These are phyloP conservation scores for Scheffersomyces stambukii DNA, from an alignment of 1,139 yeast species.

Conservation along the genomic window DNA sequence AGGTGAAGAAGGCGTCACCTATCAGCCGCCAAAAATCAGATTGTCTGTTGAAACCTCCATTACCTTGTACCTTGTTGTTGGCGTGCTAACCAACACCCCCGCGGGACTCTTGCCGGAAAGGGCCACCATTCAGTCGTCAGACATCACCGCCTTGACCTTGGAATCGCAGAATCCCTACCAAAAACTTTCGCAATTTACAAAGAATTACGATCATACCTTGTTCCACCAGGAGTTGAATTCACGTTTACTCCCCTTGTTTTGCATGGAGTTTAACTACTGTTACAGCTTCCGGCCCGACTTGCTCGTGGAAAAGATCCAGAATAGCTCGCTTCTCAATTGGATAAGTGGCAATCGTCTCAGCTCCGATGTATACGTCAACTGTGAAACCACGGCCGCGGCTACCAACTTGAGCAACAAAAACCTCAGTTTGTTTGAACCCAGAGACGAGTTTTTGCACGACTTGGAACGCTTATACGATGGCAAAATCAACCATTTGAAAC, in stretches of 20 bases:
- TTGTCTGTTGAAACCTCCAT: conserved; percentile 27
- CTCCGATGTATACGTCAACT: conserved; percentile 20
- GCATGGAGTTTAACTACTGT: conserved; percentile 26
- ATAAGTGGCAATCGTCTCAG: conserved; percentile 29
- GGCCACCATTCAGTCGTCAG: conserved; percentile 18
- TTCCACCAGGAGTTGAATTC: conserved; percentile 15
- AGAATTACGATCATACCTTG: conserved; percentile 11
- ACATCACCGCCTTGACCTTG: conserved; percentile 20
- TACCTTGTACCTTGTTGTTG: conserved; percentile 22
- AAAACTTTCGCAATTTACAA: conserved; percentile 9
- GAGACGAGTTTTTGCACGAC: conserved; percentile 19
- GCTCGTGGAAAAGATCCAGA: conserved; percentile 21
- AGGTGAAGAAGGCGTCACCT: conserved; percentile 7
- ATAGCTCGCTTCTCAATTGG: conserved; percentile 39
- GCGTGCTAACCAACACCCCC: conserved; percentile 23
- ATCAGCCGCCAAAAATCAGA: conserved; percentile 17
- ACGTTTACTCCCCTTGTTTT: conserved; percentile 22
- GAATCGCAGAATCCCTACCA: conserved; percentile 23
- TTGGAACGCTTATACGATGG: conserved; percentile 15
- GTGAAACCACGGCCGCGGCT: conserved; percentile 16
- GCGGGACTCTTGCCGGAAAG: conserved; percentile 15
- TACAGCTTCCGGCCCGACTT: conserved; percentile 31
- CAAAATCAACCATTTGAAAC: conserved; percentile 9
- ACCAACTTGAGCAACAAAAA: conserved; percentile 14
- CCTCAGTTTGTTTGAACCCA: conserved; percentile 3